Evolutionary conservation across 108 stramenopile genomes (phyloP), one percentile per base, ranked within the genome.

Genomic region (Skeletonema grethae): DNA sequence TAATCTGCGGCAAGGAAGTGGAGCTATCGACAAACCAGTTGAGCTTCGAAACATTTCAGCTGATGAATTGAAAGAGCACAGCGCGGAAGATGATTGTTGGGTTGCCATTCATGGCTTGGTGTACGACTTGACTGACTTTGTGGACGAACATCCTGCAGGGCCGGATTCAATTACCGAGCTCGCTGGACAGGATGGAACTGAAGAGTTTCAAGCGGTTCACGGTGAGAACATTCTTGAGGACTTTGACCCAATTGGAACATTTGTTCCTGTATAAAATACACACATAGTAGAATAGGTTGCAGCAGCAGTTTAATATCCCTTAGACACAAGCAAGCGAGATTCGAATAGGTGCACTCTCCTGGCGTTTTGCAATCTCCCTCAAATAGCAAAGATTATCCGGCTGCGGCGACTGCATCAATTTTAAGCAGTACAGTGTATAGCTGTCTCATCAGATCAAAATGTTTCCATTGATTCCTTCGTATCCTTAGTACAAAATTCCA

Each of bases 81-180:
- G 84, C 31, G 79, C 86, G 28, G 73, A 79, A 63, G 90, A 85
- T 15, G 96, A 97, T 75, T 86, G 94, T 36, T 97, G 96, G 96
- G 88, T 95, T 36, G 93, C 86, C 2, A 89, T 97, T 30, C 75
- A 93, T 75, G 94, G 90, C 9, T 65, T 83, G 35, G 95, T 95
- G 6, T 97, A 95, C 69, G 94, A 97, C 63, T 86, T 97, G 65
- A 95, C 96, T 25, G 90, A 89, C 2, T 97, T 95, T 69, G 94
- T 91, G 8, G 88, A 91, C 45, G 91, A 97, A 65, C 96, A 97
- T 73, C 96, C 96, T 12, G 93, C 92, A 43, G 96, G 96, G 30
- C 83, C 91, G 24, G 90, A 84, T 41, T 88, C 88, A 18, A 95
- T 97, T 31, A 77, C 75, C 50, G 83, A 90, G 35, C 85, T 95